Conservation (phyloP, 1,139 yeast species). For the Zygoascus meyerae region DNA sequence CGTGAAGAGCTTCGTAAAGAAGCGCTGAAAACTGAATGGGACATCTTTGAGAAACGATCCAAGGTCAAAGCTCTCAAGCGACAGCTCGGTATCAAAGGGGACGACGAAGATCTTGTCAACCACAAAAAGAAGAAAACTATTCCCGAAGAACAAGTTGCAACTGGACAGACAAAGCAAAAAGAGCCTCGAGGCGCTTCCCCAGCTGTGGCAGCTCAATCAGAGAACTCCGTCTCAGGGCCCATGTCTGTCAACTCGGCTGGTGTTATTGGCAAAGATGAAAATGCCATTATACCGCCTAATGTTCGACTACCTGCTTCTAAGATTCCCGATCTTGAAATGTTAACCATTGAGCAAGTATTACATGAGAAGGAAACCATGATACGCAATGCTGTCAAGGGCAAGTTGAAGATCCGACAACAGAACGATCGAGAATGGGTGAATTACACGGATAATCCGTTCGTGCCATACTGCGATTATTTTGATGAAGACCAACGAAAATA, state of each 20-base stretch:
- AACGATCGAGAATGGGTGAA: constrained; percentile 74
- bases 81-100: constrained; percentile 68
- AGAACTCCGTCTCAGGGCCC: constrained; percentile 6
- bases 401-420: constrained; percentile 64
- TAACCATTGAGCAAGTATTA: constrained; percentile 71
- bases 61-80: constrained; percentile 70
- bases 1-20: constrained; percentile 65
- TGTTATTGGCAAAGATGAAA: constrained; percentile 14
- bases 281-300: constrained; percentile 55
- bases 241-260: constrained; percentile 7
- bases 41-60: constrained; percentile 64
- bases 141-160: constrained; percentile 15
- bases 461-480: constrained; percentile 74
- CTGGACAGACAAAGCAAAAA: constrained; percentile 13
- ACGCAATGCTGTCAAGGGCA: constrained; percentile 74
- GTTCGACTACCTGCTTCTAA: constrained; percentile 84
- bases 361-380: constrained; percentile 74
- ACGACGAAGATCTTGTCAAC: constrained; percentile 75
- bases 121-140: constrained; percentile 63
- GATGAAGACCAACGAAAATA: constrained; percentile 37
- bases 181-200: constrained; percentile 11
- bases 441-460: constrained; percentile 83
- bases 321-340: constrained; percentile 86
- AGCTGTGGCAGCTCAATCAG: constrained; percentile 13
- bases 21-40: constrained; percentile 52